These are phyloP conservation scores for Nicotiana undulata DNA, from an alignment of 257 asterid genomes.

Conservation along the genomic window DNA sequence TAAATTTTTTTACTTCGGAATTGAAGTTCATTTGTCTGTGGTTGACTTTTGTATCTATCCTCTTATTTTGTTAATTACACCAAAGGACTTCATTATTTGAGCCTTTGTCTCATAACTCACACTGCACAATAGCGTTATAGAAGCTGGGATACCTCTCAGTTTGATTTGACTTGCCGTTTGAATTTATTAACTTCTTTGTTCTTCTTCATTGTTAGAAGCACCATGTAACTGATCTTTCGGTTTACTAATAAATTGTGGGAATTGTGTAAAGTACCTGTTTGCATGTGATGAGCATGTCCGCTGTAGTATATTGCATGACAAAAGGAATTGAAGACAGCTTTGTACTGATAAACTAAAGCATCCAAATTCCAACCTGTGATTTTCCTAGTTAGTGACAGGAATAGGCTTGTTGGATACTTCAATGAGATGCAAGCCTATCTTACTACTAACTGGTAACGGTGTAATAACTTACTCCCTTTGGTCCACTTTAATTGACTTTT, in stretches of 20 bases:
- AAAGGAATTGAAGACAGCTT: neutral
- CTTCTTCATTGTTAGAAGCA: neutral
- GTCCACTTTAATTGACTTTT: too few species aligned
- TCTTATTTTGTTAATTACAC: neutral
- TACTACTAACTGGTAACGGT: neutral
- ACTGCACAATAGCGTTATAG: neutral
- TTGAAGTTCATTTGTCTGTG: neutral
- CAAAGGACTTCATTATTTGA: neutral
- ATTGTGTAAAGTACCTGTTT: neutral
- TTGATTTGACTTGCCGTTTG: neutral
- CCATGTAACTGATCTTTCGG: neutral
- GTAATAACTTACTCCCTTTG: neutral
- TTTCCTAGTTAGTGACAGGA: neutral
- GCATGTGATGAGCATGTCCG: neutral
- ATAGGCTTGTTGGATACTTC: neutral
- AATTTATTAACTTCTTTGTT: neutral
- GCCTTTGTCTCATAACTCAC: neutral
- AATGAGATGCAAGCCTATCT: neutral
- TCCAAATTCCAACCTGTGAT: neutral
- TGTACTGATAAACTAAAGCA: neutral
- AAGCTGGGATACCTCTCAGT: neutral
- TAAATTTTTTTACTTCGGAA: neutral
- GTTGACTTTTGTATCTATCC: neutral
- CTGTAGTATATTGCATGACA: neutral
- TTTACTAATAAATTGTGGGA: conserved; percentile 1